Percentiles rank a stretch among this genome's conserved stretches.
These are phyloP conservation scores for Claviceps spartinae DNA, from an alignment of 2,329 filamentous ascomycete genomes.

Conservation along the genomic window DNA sequence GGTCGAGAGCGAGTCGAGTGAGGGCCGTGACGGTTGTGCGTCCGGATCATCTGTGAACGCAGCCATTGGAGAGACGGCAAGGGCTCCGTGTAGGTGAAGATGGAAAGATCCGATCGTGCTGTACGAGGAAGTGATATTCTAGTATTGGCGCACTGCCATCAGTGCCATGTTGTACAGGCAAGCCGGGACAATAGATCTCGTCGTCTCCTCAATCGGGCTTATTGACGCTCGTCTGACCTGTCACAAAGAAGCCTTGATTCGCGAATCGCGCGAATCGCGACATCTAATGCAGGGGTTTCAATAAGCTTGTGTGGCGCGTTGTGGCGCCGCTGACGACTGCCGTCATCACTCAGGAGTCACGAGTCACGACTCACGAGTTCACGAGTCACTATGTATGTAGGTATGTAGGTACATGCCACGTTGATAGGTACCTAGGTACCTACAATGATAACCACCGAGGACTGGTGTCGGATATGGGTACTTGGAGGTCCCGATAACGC, in stretches of 20 bases:
- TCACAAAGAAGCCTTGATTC: neutral
- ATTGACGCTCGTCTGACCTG: neutral
- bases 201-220: neutral
- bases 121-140: neutral
- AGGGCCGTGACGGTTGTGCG: slow-evolving; percentile 16
- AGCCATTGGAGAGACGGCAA: slow-evolving; percentile 2
- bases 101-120: neutral
- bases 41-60: slow-evolving; percentile 9
- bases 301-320: no score
- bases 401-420: no score
- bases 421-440: no score
- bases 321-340: no score
- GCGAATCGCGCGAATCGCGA: no score
- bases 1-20: slow-evolving; percentile 52
- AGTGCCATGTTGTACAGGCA: neutral
- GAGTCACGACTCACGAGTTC: no score
- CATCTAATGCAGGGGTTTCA: no score
- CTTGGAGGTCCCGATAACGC: no score
- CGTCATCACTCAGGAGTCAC: no score
- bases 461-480: no score
- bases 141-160: neutral
- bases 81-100: neutral
- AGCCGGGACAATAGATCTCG: neutral
- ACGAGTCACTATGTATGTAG: no score
- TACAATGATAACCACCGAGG: no score